Conservation (phyloP, 1,139 yeast species). For the Taiozyma onychis region DNA sequence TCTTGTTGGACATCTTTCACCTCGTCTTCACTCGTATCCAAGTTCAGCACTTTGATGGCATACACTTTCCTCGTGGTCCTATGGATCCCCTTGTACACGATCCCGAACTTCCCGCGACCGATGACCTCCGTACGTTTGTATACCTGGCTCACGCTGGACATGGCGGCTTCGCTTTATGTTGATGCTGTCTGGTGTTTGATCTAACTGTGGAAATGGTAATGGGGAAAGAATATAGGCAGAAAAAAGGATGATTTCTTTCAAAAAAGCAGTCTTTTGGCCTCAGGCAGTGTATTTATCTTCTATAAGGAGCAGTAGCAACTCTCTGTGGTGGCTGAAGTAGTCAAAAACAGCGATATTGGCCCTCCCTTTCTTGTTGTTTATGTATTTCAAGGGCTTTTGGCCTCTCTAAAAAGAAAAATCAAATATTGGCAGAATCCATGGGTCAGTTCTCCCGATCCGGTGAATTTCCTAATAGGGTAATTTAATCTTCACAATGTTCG, state of each 20-base stretch:
- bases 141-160: slow-evolving; percentile 29
- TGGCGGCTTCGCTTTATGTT: neutral
- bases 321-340: neutral
- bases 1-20: slow-evolving; percentile 94
- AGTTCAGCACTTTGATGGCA: slow-evolving; percentile 87
- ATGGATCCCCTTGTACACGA: slow-evolving; percentile 78
- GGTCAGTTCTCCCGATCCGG: neutral
- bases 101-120: slow-evolving; percentile 96
- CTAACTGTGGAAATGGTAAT: neutral
- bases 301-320: neutral
- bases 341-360: neutral
- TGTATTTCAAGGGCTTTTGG: neutral
- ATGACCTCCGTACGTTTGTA: slow-evolving; percentile 84
- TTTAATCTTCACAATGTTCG: neutral
- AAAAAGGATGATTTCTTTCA: neutral
- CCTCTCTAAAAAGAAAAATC: neutral
- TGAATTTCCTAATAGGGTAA: neutral
- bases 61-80: slow-evolving; percentile 56
- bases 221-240: neutral
- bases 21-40: slow-evolving; percentile 93
- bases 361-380: neutral
- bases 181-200: neutral
- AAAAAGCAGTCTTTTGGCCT: neutral
- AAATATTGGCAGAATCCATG: neutral
- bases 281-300: neutral